A percentile compares a stretch with the other conserved stretches of the same genome.
These are phyloP conservation scores for Clavispora asparagi DNA, from an alignment of 805 yeast genomes.

Conservation along the genomic window DNA sequence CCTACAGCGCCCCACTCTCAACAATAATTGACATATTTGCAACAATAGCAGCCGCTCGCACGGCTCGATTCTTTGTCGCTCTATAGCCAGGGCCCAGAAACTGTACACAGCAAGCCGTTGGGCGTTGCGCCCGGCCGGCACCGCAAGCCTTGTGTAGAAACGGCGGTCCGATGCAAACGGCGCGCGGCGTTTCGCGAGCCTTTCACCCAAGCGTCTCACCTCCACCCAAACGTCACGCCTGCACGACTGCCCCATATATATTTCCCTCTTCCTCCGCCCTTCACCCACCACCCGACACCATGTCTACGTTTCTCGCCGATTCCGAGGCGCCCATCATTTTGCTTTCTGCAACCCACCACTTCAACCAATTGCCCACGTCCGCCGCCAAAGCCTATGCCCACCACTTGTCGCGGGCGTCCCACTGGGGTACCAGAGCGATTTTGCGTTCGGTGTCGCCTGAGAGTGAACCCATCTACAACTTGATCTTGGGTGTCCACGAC, in stretches of 20 bases:
- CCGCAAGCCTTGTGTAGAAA: background rate
- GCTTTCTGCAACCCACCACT: slow-evolving; percentile 63
- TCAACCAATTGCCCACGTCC: slow-evolving; percentile 53
- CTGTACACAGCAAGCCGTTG: too few relatives aligned
- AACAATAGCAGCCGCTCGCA: too few relatives aligned
- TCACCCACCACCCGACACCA: background rate
- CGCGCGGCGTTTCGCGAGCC: background rate
- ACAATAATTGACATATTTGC: too few relatives aligned
- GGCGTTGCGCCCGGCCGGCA: too few relatives aligned
- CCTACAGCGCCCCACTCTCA: too few relatives aligned
- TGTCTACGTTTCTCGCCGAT: slow-evolving; percentile 28
- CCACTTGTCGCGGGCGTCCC: slow-evolving; percentile 76
- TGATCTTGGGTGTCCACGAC: slow-evolving; percentile 58
- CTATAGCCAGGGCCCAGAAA: too few relatives aligned
- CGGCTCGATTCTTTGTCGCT: too few relatives aligned
- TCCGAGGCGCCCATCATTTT: slow-evolving; percentile 38
- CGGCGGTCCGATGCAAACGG: background rate
- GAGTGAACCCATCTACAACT: slow-evolving; percentile 68
- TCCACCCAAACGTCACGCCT: background rate
- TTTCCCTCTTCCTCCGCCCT: background rate
- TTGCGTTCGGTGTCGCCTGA: slow-evolving; percentile 80
- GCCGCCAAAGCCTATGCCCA: slow-evolving; percentile 72
- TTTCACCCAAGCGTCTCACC: background rate
- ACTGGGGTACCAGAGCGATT: slow-evolving; percentile 76
- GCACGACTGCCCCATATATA: background rate